These are phyloP conservation scores for Hepatocystis sp. DNA, from an alignment of 169 alveolate species.

Conservation along the genomic window DNA sequence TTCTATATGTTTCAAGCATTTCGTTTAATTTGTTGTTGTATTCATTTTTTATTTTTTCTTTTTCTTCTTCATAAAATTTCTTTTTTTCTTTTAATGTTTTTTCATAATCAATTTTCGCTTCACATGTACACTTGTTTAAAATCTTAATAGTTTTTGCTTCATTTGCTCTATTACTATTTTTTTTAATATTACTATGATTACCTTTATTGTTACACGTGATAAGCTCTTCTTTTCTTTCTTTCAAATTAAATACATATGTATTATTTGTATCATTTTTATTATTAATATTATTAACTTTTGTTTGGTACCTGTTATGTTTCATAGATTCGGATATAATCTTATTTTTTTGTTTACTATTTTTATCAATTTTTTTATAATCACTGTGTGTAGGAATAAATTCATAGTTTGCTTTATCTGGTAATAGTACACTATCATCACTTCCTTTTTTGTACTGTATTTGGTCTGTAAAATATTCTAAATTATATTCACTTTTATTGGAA, in stretches of 20 bases:
- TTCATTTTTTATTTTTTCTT: conserved; percentile 14
- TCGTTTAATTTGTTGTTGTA: conserved; percentile 19
- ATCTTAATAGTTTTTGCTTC: too few species aligned
- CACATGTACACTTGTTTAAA: too few species aligned
- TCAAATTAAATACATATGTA: conserved; percentile 50
- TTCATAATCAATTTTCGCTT: background rate
- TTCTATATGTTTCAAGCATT: conserved; percentile 13
- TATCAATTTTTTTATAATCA: background rate
- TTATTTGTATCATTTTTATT: too few species aligned
- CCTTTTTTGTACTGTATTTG: background rate
- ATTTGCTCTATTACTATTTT: background rate
- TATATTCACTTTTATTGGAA: too few species aligned
- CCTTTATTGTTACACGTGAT: background rate
- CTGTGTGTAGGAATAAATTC: background rate
- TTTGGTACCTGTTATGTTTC: too few species aligned
- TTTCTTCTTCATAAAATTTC: conserved; percentile 29
- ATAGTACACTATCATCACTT: background rate
- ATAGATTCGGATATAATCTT: too few species aligned
- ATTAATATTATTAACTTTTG: too few species aligned
- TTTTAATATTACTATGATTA: conserved; percentile 1
- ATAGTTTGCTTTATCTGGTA: background rate
- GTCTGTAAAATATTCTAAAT: too few species aligned
- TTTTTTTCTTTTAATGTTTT: conserved; percentile 16
- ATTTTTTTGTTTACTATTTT: too few species aligned
- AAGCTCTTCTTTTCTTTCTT: conserved; percentile 15